Conservation (phyloP, 805 yeast species). For the Barnettozyma vustinii region DNA sequence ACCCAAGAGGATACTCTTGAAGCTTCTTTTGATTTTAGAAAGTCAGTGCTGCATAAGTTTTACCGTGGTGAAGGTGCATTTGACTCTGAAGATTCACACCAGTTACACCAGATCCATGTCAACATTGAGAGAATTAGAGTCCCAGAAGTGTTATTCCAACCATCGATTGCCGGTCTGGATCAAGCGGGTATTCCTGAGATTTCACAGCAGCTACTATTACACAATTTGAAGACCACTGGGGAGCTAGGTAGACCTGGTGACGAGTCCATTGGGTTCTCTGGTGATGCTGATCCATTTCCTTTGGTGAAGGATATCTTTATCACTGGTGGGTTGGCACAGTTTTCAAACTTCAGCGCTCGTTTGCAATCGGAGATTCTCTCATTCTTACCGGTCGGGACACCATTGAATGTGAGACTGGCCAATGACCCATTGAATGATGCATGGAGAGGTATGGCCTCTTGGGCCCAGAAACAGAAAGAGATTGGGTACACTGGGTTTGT, state of each 20-base stretch:
- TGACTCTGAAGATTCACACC: conserved; percentile 76
- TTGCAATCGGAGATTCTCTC: conserved; percentile 62
- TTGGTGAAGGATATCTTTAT: conserved; percentile 63
- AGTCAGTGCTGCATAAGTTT: conserved; percentile 73
- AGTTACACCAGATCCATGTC: conserved; percentile 84
- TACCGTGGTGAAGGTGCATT: conserved; percentile 87
- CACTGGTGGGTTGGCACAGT: conserved; percentile 78
- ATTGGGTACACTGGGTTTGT: conserved; percentile 43
- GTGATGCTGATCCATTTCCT: conserved; percentile 39
- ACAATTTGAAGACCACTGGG: conserved; percentile 32
- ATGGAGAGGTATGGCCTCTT: conserved; percentile 91
- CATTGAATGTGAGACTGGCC: conserved; percentile 58
- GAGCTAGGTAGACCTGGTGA: conserved; percentile 34
- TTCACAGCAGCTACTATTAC: conserved; percentile 56
- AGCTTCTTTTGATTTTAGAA: conserved; percentile 79
- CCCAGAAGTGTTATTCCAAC: conserved; percentile 90
- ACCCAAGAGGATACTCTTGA: conserved; percentile 81
- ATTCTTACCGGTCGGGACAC: conserved; percentile 64
- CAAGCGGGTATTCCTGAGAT: conserved; percentile 91
- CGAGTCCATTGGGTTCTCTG: conserved; percentile 36
- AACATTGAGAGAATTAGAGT: conserved; percentile 88
- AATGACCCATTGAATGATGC: conserved; percentile 70
- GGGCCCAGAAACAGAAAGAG: conserved; percentile 46
- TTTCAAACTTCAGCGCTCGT: conserved; percentile 64
- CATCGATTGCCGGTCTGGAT: conserved; percentile 89